Percentiles rank a stretch among this genome's conserved stretches.
phyloP scores from a whole-genome alignment of 805 yeast genomes.

The Kodamaea lidongshanica region DNA sequence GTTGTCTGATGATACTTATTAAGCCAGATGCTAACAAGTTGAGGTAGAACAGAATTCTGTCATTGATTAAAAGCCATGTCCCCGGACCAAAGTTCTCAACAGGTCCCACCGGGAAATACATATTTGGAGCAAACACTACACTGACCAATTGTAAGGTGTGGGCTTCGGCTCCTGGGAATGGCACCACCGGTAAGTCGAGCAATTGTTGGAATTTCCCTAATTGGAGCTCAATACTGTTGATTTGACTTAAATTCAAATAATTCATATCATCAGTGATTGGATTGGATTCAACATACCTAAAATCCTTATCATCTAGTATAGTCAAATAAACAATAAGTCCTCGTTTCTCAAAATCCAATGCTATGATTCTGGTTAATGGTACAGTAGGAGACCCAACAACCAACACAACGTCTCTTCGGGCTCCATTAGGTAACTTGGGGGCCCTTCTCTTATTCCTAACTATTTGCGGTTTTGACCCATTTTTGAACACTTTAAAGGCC shows the following conservation, averaged over 20 bases:
- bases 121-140: slow-evolving; percentile 63
- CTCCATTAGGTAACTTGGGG: slow-evolving; percentile 57
- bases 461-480: slow-evolving; percentile 1
- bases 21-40: slow-evolving; percentile 51
- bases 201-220: slow-evolving; percentile 44
- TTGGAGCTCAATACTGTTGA: slow-evolving; percentile 40
- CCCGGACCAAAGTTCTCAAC: slow-evolving; percentile 47
- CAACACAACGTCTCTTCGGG: slow-evolving; percentile 67
- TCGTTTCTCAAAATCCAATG: slow-evolving; percentile 67
- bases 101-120: slow-evolving; percentile 63
- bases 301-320: slow-evolving; percentile 55
- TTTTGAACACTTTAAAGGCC: background rate
- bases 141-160: slow-evolving; percentile 56
- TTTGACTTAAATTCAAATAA: slow-evolving; percentile 51
- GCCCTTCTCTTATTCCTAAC: slow-evolving; percentile 50
- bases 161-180: slow-evolving; percentile 53
- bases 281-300: slow-evolving; percentile 41
- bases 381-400: slow-evolving; percentile 74
- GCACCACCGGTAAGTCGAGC: slow-evolving; percentile 48
- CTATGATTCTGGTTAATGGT: slow-evolving; percentile 62
- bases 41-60: slow-evolving; percentile 43
- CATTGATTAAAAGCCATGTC: slow-evolving; percentile 48
- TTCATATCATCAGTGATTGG: slow-evolving; percentile 67
- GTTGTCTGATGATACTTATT: slow-evolving; percentile 46
- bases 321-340: slow-evolving; percentile 81